Evolutionary conservation across 139 green algal species (phyloP).

Genomic region (Chlorella sp.): DNA sequence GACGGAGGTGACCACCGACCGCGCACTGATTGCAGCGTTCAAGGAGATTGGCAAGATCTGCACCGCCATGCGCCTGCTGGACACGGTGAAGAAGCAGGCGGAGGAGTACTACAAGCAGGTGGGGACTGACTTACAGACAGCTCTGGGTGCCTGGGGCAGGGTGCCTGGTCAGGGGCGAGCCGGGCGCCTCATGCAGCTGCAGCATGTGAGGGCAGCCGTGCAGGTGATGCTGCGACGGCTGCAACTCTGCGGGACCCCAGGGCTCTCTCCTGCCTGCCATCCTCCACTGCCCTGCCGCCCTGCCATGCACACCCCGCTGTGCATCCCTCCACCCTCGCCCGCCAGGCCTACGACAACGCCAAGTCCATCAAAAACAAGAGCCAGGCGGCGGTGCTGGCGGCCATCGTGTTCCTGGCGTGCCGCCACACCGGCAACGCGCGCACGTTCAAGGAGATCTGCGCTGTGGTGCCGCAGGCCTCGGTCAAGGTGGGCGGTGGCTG

Average conservation of each 20-base stretch:
- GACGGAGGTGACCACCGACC: constrained; percentile 42
- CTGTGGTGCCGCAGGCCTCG: constrained; percentile 62
- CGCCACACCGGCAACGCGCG: constrained; percentile 73
- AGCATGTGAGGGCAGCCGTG: too few species aligned
- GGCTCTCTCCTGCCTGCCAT: neutral
- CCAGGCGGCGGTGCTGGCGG: constrained; percentile 75
- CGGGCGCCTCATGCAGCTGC: too few species aligned
- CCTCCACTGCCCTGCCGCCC: too few species aligned
- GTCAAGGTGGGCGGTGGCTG: constrained; percentile 49
- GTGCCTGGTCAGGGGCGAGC: neutral
- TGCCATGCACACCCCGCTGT: neutral
- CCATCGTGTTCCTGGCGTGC: constrained; percentile 89
- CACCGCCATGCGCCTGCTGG: constrained; percentile 62
- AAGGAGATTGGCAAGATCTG: constrained; percentile 60
- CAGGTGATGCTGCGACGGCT: too few species aligned
- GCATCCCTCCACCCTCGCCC: neutral
- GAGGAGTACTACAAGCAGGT: constrained; percentile 73
- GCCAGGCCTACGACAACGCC: constrained; percentile 45
- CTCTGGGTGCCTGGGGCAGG: too few species aligned
- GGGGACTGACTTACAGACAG: too few species aligned
- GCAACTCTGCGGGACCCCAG: too few species aligned
- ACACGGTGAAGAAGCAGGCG: constrained; percentile 72
- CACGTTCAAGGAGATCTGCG: constrained; percentile 92
- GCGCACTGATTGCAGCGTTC: constrained; percentile 53
- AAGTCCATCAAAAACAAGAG: constrained; percentile 66